Evolutionary conservation across 1,284 basidiomycete species (phyloP).

Genomic region (Inonotus hispidus): DNA sequence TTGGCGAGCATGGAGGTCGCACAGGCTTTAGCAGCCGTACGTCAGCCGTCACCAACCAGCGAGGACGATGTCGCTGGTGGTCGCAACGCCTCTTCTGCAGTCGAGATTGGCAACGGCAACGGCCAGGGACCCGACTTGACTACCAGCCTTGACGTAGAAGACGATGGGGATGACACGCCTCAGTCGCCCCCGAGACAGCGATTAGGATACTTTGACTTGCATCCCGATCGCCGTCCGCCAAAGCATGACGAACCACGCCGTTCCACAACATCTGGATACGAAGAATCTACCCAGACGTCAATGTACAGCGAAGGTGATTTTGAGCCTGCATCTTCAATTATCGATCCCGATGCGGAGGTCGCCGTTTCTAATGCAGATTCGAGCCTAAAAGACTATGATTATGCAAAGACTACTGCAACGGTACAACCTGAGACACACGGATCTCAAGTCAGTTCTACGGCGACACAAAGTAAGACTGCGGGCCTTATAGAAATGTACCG

Average conservation of each 20-base stretch:
- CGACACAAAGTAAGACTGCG: slow-evolving; percentile 53
- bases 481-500: slow-evolving; percentile 78
- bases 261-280: slow-evolving; percentile 31
- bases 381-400: neutral
- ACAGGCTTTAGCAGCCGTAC: slow-evolving; percentile 61
- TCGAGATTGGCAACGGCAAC: neutral
- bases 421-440: slow-evolving; percentile 9
- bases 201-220: slow-evolving; percentile 66
- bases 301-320: slow-evolving; percentile 19
- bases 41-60: slow-evolving; percentile 44
- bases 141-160: slow-evolving; percentile 14
- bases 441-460: slow-evolving; percentile 22
- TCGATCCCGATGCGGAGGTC: slow-evolving; percentile 13
- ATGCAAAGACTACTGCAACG: no score
- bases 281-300: slow-evolving; percentile 22
- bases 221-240: slow-evolving; percentile 37
- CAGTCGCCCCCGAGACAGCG: slow-evolving; percentile 28
- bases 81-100: neutral
- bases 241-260: neutral
- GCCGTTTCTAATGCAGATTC: slow-evolving; percentile 12
- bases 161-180: slow-evolving; percentile 16
- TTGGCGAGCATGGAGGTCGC: slow-evolving; percentile 66
- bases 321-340: slow-evolving; percentile 5
- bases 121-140: slow-evolving; percentile 16
- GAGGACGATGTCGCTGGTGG: slow-evolving; percentile 10